Conservation (phyloP, 2,329 filamentous ascomycete species). For the Rosellinia necatrix region DNA sequence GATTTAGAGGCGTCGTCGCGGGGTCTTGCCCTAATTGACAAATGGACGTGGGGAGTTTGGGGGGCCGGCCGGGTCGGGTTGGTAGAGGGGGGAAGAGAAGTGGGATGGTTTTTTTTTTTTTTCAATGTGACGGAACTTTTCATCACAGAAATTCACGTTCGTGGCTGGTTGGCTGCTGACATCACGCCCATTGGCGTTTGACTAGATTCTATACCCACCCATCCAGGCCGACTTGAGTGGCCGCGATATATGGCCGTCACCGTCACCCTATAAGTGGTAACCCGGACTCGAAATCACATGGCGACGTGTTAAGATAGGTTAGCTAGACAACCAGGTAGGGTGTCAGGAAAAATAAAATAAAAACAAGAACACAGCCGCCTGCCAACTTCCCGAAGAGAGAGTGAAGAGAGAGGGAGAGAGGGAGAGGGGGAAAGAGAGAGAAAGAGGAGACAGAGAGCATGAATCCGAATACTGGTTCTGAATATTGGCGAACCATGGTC, state of each 20-base stretch:
- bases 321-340: background rate
- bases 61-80: too few relatives aligned
- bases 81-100: slow-evolving; percentile 9
- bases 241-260: background rate
- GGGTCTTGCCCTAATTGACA: slow-evolving; percentile 24
- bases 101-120: too few relatives aligned
- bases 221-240: background rate
- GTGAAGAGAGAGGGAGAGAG: background rate
- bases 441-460: background rate
- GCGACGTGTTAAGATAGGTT: background rate
- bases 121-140: slow-evolving; percentile 7
- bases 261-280: background rate
- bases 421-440: background rate
- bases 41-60: slow-evolving; percentile 11
- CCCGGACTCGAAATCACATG: background rate
- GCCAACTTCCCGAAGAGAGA: background rate
- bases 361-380: background rate
- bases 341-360: too few relatives aligned
- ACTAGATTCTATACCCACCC: background rate
- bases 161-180: slow-evolving; percentile 6
- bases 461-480: too few relatives aligned
- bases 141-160: background rate
- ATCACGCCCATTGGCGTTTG: background rate
- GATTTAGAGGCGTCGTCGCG: slow-evolving; percentile 20
- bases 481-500: slow-evolving; percentile 5